Base-by-base conservation (phyloP, 2,329 filamentous ascomycete genomes). In the Neocucurbitaria cava region DNA sequence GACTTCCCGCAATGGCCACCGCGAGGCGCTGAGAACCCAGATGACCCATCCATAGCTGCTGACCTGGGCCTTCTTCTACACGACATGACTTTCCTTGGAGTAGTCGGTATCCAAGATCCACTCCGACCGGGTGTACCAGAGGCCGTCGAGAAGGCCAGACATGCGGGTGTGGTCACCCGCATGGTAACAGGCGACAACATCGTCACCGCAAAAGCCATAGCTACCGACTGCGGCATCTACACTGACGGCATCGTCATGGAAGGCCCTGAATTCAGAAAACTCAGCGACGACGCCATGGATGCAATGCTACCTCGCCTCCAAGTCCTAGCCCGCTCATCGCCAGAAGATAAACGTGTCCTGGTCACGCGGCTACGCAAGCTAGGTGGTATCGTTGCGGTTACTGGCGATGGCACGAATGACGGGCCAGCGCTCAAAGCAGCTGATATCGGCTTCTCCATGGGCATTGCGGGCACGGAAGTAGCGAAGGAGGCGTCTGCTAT, bases 1-100 rank as follows among this genome's bases (percentile, higher is more conserved):
- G 92, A 96, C 66, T 96, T 94, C 62, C 84, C 89, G n/a, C 83
- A 85, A 46, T 89, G 92, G 92, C 92, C 92, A 26, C 91, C 91
- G 6, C 53, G 52, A 9, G 82, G 20, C 84, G 78, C 42, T 80
- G 52, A 76, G 18, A 71, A 81, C 24, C 84, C 88, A 56, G 87
- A 89, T 54, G 86, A 89, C 62, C 71, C 78, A 9, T 23, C 83
- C 87, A 50, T 48, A 13, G 52, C 52, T 2, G 87, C 85, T 15
- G 80, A 86, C 3, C 89, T 93, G 52, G 84, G 87, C 13, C 84
- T 86, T 55, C 73, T 92, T 3, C 89, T 91, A 73, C 81, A 82
- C 43, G 81, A 89, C 49, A 90, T 93, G 85, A 86, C 83, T 2
- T 90, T 91, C 78, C 76, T 91, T 35, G 84, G 85, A 21, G 81